These are phyloP conservation scores for Fusarium sp. DNA, from an alignment of 2,329 filamentous ascomycete species.

Conservation along the genomic window DNA sequence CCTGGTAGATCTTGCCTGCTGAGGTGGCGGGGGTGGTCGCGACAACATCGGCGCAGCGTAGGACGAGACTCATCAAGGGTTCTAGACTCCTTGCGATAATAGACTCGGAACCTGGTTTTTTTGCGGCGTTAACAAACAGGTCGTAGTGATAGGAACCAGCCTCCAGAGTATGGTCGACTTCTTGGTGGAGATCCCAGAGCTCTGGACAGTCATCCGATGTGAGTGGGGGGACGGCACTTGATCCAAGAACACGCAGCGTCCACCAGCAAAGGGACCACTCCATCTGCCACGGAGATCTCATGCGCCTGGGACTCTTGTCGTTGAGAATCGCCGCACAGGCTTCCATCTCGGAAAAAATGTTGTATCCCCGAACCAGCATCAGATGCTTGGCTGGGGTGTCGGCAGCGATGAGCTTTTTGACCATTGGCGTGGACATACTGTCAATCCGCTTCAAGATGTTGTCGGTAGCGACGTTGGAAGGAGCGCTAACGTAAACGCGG, in stretches of 20 bases:
- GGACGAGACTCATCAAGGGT: conserved; percentile 3
- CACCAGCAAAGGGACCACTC: conserved; percentile 17
- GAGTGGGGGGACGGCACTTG: accelerated
- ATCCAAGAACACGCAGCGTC: conserved; percentile 11
- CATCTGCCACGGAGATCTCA: neutral
- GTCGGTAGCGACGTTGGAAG: neutral
- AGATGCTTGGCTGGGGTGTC: neutral
- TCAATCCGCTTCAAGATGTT: neutral
- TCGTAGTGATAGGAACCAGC: accelerated
- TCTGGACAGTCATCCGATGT: neutral
- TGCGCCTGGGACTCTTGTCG: accelerated
- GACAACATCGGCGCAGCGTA: conserved; percentile 5
- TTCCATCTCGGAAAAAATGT: accelerated
- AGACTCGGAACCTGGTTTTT: too few relatives aligned
- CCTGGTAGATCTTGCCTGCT: neutral
- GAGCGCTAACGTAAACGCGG: conserved; percentile 1
- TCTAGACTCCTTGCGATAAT: too few relatives aligned
- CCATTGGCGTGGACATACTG: neutral
- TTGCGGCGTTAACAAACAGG: too few relatives aligned
- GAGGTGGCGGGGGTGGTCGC: neutral
- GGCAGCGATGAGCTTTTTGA: accelerated
- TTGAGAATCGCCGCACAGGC: neutral
- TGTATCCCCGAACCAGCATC: conserved; percentile 17
- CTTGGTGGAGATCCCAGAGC: neutral
- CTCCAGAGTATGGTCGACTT: neutral